Evolutionary conservation across 2,329 filamentous ascomycete genomes (phyloP).

Genomic region (Scorias spongiosa): DNA sequence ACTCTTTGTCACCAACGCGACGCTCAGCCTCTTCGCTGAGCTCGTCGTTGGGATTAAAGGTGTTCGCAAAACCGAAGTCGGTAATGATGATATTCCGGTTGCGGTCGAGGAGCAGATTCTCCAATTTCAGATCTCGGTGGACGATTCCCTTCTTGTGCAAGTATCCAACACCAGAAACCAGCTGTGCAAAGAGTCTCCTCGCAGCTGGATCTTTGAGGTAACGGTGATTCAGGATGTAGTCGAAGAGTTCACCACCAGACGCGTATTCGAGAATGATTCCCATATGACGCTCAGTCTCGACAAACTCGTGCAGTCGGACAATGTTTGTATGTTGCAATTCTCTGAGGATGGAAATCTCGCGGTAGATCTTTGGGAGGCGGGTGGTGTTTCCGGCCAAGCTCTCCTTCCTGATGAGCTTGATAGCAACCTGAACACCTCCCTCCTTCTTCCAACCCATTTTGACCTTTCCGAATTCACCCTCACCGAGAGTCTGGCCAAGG

Average conservation of each 20-base stretch:
- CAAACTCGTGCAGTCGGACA: slow-evolving; percentile 93
- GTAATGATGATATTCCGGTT: slow-evolving; percentile 99
- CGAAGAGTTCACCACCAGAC: slow-evolving; percentile 91
- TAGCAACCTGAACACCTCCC: slow-evolving; percentile 81
- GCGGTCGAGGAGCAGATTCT: slow-evolving; percentile 85
- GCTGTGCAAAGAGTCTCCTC: slow-evolving; percentile 79
- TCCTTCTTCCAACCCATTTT: slow-evolving; percentile 98
- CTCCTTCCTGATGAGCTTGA: slow-evolving; percentile 93
- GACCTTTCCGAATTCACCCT: slow-evolving; percentile 97
- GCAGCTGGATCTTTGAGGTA: slow-evolving; percentile 92
- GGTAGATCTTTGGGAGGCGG: slow-evolving; percentile 88
- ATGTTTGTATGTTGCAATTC: slow-evolving; percentile 92
- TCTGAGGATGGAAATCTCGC: slow-evolving; percentile 81
- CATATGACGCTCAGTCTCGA: slow-evolving; percentile 92
- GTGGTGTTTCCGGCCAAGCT: slow-evolving; percentile 76
- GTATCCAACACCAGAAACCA: slow-evolving; percentile 93
- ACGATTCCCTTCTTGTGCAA: slow-evolving; percentile 98
- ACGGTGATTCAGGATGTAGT: slow-evolving; percentile 92
- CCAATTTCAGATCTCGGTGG: slow-evolving; percentile 88
- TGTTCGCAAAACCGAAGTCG: slow-evolving; percentile 97
- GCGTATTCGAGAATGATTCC: slow-evolving; percentile 98
- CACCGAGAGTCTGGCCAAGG: slow-evolving; percentile 85
- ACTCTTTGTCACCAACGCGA: slow-evolving; percentile 73
- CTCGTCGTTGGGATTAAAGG: slow-evolving; percentile 80
- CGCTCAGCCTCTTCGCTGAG: slow-evolving; percentile 81